Evolutionary conservation across 805 yeast genomes (phyloP).

Genomic region (Metschnikowia rubicola): DNA sequence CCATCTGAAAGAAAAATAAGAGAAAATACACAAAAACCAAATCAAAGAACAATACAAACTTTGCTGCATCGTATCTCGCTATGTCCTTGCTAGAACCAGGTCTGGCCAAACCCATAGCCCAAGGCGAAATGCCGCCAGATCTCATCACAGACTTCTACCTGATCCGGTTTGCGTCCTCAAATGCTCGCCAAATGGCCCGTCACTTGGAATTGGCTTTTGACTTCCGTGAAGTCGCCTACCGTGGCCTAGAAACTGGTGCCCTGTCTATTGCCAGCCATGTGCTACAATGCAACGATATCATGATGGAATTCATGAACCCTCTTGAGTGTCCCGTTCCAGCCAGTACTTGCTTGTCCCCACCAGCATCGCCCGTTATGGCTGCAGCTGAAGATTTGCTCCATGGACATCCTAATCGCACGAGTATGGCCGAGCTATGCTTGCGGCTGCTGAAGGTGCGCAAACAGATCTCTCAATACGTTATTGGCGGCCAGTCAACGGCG

Average conservation of each 20-base stretch:
- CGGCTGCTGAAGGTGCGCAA: constrained; percentile 1
- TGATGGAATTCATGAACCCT: constrained; percentile 46
- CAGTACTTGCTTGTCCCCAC: not conserved
- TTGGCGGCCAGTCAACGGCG: not conserved
- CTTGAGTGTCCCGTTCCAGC: constrained; percentile 23
- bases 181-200: constrained; percentile 61
- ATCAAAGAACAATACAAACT: too few species aligned
- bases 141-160: constrained; percentile 46
- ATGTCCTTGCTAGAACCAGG: constrained; percentile 6
- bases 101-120: constrained; percentile 30
- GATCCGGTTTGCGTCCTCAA: constrained; percentile 69
- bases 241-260: constrained; percentile 68
- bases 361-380: constrained; percentile 2
- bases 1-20: too few species aligned
- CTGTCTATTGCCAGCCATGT: constrained; percentile 56
- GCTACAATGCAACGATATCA: constrained; percentile 51
- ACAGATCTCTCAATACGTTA: not conserved
- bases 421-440: constrained; percentile 2
- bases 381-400: constrained; percentile 4
- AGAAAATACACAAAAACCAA: too few species aligned
- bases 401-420: constrained; percentile 1
- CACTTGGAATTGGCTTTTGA: constrained; percentile 58
- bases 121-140: not conserved
- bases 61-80: not conserved
- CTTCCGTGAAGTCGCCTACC: constrained; percentile 57